A percentile compares a stretch with the other conserved stretches of the same genome.
phyloP scores from a whole-genome alignment of 75 land plant genomes.

The Sequoia sempervirens region DNA sequence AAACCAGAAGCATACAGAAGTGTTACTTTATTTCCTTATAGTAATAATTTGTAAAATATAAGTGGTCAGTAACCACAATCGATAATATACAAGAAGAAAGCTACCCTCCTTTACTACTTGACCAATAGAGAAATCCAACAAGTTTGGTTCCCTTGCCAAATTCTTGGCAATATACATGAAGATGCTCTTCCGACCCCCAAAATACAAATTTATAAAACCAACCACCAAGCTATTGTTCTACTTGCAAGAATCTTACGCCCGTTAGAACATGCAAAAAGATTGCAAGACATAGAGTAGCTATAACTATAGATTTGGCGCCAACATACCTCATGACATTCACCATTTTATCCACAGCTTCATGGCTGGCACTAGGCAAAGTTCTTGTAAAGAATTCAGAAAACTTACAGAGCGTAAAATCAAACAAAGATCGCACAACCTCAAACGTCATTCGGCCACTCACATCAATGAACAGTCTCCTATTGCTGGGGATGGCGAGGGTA shows the following conservation, averaged over 20 bases:
- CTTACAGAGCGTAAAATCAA: constrained; percentile 50
- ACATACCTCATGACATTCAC: constrained; percentile 40
- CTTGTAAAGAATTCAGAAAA: constrained; percentile 25
- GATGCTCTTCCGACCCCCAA: not conserved
- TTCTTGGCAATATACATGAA: not conserved
- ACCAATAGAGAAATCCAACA: not conserved
- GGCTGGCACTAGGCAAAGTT: constrained; percentile 22
- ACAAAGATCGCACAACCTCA: constrained; percentile 63
- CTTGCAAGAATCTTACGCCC: too few species aligned
- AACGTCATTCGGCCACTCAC: constrained; percentile 69
- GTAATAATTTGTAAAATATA: not conserved
- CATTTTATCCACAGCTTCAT: constrained; percentile 27
- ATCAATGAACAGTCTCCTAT: constrained; percentile 66
- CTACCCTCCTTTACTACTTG: not conserved
- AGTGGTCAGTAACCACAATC: not conserved
- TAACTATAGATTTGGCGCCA: constrained; percentile 48
- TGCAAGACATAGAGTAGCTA: too few species aligned
- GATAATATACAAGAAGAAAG: not conserved
- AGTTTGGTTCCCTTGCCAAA: not conserved
- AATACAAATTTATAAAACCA: not conserved
- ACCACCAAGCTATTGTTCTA: not conserved
- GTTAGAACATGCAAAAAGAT: too few species aligned
- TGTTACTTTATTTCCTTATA: not conserved
- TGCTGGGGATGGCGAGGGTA: constrained; percentile 74
- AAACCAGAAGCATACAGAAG: not conserved